A percentile compares a stretch with the other conserved stretches of the same genome.
Evolutionary conservation across 1,284 basidiomycete species (phyloP).

Genomic region (Melanopsichium pennsylvanicum): DNA sequence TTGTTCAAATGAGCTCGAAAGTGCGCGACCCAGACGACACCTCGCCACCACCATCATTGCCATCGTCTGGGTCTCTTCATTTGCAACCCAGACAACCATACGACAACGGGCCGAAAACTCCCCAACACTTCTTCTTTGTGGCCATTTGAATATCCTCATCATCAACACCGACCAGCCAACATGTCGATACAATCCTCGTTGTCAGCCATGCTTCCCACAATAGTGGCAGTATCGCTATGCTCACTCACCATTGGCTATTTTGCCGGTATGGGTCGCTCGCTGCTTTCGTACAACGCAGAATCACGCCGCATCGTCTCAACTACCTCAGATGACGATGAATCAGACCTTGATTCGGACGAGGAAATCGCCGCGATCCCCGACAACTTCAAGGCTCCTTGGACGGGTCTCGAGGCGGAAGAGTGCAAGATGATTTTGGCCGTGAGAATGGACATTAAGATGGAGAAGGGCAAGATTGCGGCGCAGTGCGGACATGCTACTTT

Average conservation of each 20-base stretch:
- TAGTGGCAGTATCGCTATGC: constrained; percentile 47
- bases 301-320: constrained; percentile 14
- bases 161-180: not conserved
- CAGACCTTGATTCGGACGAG: constrained; percentile 37
- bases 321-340: constrained; percentile 21
- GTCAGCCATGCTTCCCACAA: constrained; percentile 20
- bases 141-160: not conserved
- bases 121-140: constrained; percentile 7
- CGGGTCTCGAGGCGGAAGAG: constrained; percentile 40
- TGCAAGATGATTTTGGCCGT: constrained; percentile 65
- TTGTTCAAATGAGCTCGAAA: no score
- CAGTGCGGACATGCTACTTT: constrained; percentile 64
- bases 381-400: constrained; percentile 7
- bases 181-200: constrained; percentile 23
- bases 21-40: no score
- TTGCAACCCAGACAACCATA: no score
- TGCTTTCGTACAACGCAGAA: constrained; percentile 48
- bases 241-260: constrained; percentile 57
- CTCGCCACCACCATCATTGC: no score
- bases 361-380: constrained; percentile 25
- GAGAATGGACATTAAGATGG: constrained; percentile 64
- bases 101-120: no score
- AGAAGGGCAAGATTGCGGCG: constrained; percentile 65
- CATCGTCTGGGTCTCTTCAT: no score
- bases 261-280: constrained; percentile 49